Evolutionary conservation across 148 eudicot species (phyloP), one percentile per base, ranked within the genome.

Genomic region (Persicaria tinctoria): DNA sequence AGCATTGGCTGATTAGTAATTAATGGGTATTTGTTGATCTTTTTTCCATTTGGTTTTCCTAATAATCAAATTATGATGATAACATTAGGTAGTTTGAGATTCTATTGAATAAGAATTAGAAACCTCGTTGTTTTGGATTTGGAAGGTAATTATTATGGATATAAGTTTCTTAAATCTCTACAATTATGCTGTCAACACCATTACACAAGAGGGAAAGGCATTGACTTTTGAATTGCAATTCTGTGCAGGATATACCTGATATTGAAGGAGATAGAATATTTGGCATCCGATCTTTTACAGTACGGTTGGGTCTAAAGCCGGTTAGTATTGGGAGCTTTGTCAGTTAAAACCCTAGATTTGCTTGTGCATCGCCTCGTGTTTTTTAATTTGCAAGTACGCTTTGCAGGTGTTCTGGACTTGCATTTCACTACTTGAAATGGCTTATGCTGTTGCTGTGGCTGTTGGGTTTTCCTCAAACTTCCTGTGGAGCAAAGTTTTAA

Each of bases 381-480:
- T 23, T 17, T 20, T 45, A 54, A 32, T 74, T 41, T 60, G 74
- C 57, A 20, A 76, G 2, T 53, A 60, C 4, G 6, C 51, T 16
- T 83, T 74, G 72, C 89, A 96, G 99, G 99, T 96, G 60, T 96
- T 96, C 70, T 96, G 99, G 97, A 92, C 80, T 74, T 96, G 99
- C 80, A 92, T 92, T 68, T 75, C 84, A 44, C 86, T 96, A 41
- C 99, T 96, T 78, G 84, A 92, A 83, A 87, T 90, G 86, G 99
- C 99, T 55, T 96, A 96, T 86, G 84, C 85, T 74, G 97, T 93
- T 75, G 99, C 99, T 56, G 77, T 96, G 74, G 56, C 84, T 23
- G 93, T 92, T 8, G 99, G 99, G 68, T 88, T 88, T 46, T 82
- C 92, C 51, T 96, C 99, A 27, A 72, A 89, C 79, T 84, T 76